These are phyloP conservation scores for Fusarium equiseti DNA, from an alignment of 2,329 filamentous ascomycete genomes.

Conservation along the genomic window DNA sequence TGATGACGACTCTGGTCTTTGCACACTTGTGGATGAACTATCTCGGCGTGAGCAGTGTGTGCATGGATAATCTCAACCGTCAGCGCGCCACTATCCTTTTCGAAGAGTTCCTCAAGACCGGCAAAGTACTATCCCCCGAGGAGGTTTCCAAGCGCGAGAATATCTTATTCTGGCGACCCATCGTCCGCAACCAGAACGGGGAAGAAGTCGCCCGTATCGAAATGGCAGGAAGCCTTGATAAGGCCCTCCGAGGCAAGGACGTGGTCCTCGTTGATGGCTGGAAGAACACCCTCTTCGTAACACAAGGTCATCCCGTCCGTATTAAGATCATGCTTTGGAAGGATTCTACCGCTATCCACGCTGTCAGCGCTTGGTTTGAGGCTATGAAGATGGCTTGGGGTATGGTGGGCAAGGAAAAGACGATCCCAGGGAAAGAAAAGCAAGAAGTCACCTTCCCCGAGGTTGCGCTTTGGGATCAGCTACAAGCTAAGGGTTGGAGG, in stretches of 20 bases:
- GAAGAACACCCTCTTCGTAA: conserved; percentile 49
- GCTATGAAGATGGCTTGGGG: conserved; percentile 55
- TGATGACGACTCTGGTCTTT: conserved; percentile 77
- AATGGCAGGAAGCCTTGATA: conserved; percentile 57
- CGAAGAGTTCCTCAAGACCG: conserved; percentile 64
- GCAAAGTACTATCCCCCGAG: conserved; percentile 69
- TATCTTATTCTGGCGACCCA: conserved; percentile 64
- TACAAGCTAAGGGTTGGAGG: conserved; percentile 53
- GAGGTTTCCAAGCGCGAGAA: conserved; percentile 74
- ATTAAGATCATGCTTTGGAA: conserved; percentile 55
- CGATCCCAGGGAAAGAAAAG: conserved; percentile 18
- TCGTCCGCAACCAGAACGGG: conserved; percentile 48
- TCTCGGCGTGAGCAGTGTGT: conserved; percentile 83
- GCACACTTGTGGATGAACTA: conserved; percentile 89
- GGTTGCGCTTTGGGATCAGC: conserved; percentile 46
- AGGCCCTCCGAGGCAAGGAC: conserved; percentile 35
- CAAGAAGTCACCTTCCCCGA: conserved; percentile 19
- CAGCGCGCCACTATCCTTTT: conserved; percentile 87
- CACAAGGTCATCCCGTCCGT: conserved; percentile 34
- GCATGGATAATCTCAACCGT: conserved; percentile 85
- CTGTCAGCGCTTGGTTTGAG: conserved; percentile 54
- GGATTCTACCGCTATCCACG: conserved; percentile 47
- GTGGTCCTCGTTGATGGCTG: conserved; percentile 48
- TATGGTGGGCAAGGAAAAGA: conserved; percentile 43
- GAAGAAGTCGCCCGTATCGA: conserved; percentile 53